These are phyloP conservation scores for Penicillium silybi DNA, from an alignment of 495 filamentous ascomycete genomes.

Conservation along the genomic window DNA sequence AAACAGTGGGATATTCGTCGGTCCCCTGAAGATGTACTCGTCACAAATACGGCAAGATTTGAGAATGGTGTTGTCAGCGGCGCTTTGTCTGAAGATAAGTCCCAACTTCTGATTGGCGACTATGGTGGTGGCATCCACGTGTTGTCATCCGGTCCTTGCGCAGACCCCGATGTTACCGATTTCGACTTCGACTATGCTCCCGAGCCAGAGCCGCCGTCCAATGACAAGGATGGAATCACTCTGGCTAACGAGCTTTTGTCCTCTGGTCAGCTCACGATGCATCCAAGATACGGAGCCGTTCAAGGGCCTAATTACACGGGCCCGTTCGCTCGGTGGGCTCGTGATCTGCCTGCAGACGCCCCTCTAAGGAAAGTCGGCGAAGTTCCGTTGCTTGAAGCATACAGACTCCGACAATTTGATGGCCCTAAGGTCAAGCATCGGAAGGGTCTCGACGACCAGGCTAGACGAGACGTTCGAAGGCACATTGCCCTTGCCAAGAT, in stretches of 20 bases:
- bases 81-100: constrained; percentile 68
- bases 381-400: constrained; percentile 19
- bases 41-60: constrained; percentile 55
- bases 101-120: constrained; percentile 71
- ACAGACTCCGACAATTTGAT: constrained; percentile 29
- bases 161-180: constrained; percentile 11
- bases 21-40: constrained; percentile 53
- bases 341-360: constrained; percentile 15
- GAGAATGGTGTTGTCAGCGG: constrained; percentile 54
- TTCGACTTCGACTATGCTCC: constrained; percentile 23
- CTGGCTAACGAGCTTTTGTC: constrained; percentile 27
- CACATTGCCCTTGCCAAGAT: constrained; percentile 23
- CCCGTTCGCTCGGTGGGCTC: constrained; percentile 44
- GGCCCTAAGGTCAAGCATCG: constrained; percentile 18
- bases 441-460: constrained; percentile 15
- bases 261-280: constrained; percentile 33
- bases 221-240: constrained; percentile 22
- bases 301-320: constrained; percentile 44
- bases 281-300: constrained; percentile 42
- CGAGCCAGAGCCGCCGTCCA: constrained; percentile 1
- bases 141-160: constrained; percentile 44
- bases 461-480: constrained; percentile 13
- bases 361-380: constrained; percentile 10
- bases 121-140: constrained; percentile 69
- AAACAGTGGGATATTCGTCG: constrained; percentile 79